Percentiles rank a stretch among this genome's conserved stretches.
Conservation (phyloP, 345 rosid genomes). For the Adansonia digitata region DNA sequence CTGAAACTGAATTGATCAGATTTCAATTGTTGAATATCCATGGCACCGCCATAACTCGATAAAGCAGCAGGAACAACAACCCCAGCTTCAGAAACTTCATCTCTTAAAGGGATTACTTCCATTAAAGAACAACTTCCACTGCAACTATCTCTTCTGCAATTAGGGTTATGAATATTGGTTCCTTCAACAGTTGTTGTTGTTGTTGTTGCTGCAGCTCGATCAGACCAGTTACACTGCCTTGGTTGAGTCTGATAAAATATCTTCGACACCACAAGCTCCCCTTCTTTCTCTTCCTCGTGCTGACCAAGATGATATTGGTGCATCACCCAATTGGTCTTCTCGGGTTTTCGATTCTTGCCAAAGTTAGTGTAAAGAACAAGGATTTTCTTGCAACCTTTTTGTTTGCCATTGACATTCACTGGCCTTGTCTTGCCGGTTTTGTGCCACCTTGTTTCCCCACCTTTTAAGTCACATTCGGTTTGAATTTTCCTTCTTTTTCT, state of each 20-base stretch:
- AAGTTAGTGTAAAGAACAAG: slow-evolving; percentile 87
- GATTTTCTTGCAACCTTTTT: slow-evolving; percentile 94
- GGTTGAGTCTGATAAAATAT: slow-evolving; percentile 98
- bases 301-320: slow-evolving; percentile 94
- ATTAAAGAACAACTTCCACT: slow-evolving; percentile 69
- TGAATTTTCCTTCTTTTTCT: slow-evolving; percentile 91
- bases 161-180: slow-evolving; percentile 33
- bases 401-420: slow-evolving; percentile 80
- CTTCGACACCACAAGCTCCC: slow-evolving; percentile 96
- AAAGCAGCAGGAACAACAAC: slow-evolving; percentile 31
- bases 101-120: slow-evolving; percentile 19
- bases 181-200: slow-evolving; percentile 35
- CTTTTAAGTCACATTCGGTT: slow-evolving; percentile 84
- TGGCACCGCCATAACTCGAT: slow-evolving; percentile 39
- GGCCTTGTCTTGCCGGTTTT: slow-evolving; percentile 97
- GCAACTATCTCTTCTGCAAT: slow-evolving; percentile 53
- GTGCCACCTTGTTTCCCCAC: slow-evolving; percentile 99
- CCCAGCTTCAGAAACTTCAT: not conserved
- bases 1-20: slow-evolving; percentile 60
- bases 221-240: slow-evolving; percentile 80
- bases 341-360: slow-evolving; percentile 90
- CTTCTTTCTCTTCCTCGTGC: slow-evolving; percentile 94
- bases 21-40: slow-evolving; percentile 60
- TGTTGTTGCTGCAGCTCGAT: slow-evolving; percentile 30
- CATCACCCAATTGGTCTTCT: slow-evolving; percentile 99